A percentile compares a stretch with the other conserved stretches of the same genome.
These are phyloP conservation scores for Cytidiella melzeri DNA, from an alignment of 768 basidiomycete species.

Conservation along the genomic window DNA sequence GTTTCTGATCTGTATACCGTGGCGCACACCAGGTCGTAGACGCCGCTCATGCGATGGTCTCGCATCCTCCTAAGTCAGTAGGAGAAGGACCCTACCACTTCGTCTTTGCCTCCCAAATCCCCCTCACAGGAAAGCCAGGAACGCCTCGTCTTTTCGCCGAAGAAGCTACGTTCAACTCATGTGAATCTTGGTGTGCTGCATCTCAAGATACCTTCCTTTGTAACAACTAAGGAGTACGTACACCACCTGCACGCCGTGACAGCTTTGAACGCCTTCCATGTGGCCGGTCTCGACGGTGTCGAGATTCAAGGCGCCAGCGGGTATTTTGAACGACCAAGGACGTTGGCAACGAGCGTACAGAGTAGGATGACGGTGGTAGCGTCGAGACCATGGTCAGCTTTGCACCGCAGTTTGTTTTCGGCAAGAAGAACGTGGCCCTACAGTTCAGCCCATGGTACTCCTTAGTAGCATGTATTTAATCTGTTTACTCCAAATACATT, in stretches of 20 bases:
- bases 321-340: slow-evolving; percentile 32
- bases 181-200: not conserved
- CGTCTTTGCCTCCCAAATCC: slow-evolving; percentile 28
- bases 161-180: not conserved
- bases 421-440: slow-evolving; percentile 33
- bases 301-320: slow-evolving; percentile 29
- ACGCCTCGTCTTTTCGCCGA: slow-evolving; percentile 19
- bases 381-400: slow-evolving; percentile 42
- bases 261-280: slow-evolving; percentile 23
- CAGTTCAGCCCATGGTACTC: slow-evolving; percentile 29
- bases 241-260: slow-evolving; percentile 18
- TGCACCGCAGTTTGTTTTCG: slow-evolving; percentile 36
- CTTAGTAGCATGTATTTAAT: not conserved
- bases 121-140: slow-evolving; percentile 1
- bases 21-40: slow-evolving; percentile 41
- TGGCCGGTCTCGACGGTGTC: too few relatives aligned
- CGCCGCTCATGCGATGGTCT: slow-evolving; percentile 48
- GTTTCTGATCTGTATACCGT: not conserved
- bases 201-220: not conserved
- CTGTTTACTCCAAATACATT: not conserved
- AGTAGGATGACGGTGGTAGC: slow-evolving; percentile 43
- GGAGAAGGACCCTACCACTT: slow-evolving; percentile 35
- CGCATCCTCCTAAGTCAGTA: slow-evolving; percentile 53
- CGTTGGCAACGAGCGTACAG: slow-evolving; percentile 34
- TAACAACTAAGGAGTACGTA: slow-evolving; percentile 31